Conservation (phyloP, 768 basidiomycete species). For the Calvatia gigantea region DNA sequence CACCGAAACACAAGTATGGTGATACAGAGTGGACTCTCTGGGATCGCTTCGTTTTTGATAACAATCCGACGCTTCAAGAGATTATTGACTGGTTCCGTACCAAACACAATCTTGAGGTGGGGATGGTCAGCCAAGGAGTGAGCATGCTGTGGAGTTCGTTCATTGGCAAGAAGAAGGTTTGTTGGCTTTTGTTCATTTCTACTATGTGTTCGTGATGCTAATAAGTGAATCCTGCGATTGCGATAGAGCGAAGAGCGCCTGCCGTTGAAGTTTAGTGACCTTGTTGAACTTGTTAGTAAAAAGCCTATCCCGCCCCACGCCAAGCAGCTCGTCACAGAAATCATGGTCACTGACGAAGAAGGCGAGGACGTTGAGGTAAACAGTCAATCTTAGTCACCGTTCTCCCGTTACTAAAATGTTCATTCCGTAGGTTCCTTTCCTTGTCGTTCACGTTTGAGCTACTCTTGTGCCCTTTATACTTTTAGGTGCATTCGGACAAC, state of each 20-base stretch:
- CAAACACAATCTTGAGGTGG: slow-evolving; percentile 81
- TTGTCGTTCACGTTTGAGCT: slow-evolving; percentile 62
- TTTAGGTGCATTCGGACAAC: background rate
- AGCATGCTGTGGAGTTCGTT: slow-evolving; percentile 98
- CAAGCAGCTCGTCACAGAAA: slow-evolving; percentile 86
- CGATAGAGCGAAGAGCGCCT: slow-evolving; percentile 80
- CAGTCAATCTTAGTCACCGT: background rate
- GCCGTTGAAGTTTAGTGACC: slow-evolving; percentile 83
- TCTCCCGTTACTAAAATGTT: background rate
- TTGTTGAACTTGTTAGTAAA: slow-evolving; percentile 94
- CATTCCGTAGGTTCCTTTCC: slow-evolving; percentile 67
- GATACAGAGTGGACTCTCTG: slow-evolving; percentile 93
- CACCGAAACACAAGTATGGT: slow-evolving; percentile 85
- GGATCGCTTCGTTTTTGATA: slow-evolving; percentile 93
- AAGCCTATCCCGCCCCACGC: slow-evolving; percentile 83
- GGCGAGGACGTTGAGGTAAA: slow-evolving; percentile 93
- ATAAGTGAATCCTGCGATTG: background rate
- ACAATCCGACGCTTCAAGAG: slow-evolving; percentile 84
- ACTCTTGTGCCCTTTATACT: background rate
- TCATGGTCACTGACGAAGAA: slow-evolving; percentile 90
- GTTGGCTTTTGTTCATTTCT: slow-evolving; percentile 17
- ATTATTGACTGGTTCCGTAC: slow-evolving; percentile 82
- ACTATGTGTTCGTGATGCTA: slow-evolving; percentile 1
- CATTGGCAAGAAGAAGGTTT: slow-evolving; percentile 88
- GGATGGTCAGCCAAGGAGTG: slow-evolving; percentile 96